Conservation (phyloP, 2,329 filamentous ascomycete species). For the Hypomyces perniciosus region DNA sequence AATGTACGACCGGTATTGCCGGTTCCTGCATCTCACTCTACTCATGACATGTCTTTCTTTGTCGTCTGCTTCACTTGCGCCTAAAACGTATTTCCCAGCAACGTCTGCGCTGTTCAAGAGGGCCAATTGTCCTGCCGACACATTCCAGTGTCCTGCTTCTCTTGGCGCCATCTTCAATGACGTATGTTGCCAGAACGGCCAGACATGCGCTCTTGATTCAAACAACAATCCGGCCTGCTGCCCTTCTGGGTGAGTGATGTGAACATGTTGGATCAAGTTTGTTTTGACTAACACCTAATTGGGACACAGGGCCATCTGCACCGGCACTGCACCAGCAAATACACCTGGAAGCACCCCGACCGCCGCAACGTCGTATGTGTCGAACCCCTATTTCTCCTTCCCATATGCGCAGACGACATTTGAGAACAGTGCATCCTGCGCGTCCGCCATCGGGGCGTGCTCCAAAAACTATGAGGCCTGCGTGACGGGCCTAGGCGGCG, state of each 20-base stretch:
- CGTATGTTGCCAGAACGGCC: constrained; percentile 47
- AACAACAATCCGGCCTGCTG: constrained; percentile 48
- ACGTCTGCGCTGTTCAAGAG: background rate
- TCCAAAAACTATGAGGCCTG: constrained; percentile 49
- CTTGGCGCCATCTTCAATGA: constrained; percentile 41
- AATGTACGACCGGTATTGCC: background rate
- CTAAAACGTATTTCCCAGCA: background rate
- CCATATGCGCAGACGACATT: constrained; percentile 51
- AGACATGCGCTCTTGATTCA: constrained; percentile 44
- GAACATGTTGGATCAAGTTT: background rate
- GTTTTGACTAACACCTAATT: background rate
- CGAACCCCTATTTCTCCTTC: constrained; percentile 55
- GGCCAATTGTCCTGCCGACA: constrained; percentile 42
- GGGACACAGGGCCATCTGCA: constrained; percentile 44
- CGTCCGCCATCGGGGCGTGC: constrained; percentile 46
- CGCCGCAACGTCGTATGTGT: constrained; percentile 43
- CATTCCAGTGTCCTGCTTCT: constrained; percentile 43
- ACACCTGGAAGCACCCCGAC: constrained; percentile 32
- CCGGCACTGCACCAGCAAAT: constrained; percentile 44
- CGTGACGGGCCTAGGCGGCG: constrained; percentile 40
- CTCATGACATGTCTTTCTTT: background rate
- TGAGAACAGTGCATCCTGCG: constrained; percentile 44
- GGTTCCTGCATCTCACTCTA: background rate
- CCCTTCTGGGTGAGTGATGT: constrained; percentile 39
- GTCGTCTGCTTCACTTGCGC: no score